Conservation (phyloP, 106 monocot species). For the Posidonia australis region DNA sequence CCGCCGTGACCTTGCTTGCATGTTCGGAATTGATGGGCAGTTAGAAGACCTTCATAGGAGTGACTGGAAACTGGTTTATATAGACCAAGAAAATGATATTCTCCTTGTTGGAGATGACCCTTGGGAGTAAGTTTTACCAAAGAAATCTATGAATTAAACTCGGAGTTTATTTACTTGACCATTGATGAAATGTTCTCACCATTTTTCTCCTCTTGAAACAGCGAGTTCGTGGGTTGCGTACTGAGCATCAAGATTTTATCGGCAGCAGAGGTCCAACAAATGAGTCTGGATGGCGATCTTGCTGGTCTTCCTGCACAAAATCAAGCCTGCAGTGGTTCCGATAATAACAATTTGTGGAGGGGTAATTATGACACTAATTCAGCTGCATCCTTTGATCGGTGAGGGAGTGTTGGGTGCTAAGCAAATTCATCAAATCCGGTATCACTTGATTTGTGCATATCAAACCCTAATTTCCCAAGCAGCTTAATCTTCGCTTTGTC, state of each 20-base stretch:
- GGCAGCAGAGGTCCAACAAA: slow-evolving; percentile 65
- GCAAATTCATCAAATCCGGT: no score
- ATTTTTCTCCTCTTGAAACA: slow-evolving; percentile 3
- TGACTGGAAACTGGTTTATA: slow-evolving; percentile 91
- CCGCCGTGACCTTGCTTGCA: slow-evolving; percentile 66
- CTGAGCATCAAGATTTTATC: slow-evolving; percentile 89
- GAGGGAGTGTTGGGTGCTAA: background rate
- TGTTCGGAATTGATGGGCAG: slow-evolving; percentile 89
- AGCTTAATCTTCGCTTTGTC: no score
- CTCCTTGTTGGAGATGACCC: slow-evolving; percentile 92
- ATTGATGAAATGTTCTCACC: background rate
- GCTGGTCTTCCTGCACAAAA: slow-evolving; percentile 19
- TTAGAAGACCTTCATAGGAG: slow-evolving; percentile 66
- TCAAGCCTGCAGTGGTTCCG: slow-evolving; percentile 52
- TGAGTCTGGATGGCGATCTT: slow-evolving; percentile 72
- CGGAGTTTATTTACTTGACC: background rate
- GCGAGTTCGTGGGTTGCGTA: slow-evolving; percentile 82
- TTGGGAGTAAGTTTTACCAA: slow-evolving; percentile 64
- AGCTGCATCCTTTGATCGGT: slow-evolving; percentile 6
- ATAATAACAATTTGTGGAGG: slow-evolving; percentile 40
- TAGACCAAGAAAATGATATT: slow-evolving; percentile 91
- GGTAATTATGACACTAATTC: slow-evolving; percentile 12
- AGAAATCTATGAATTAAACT: background rate
- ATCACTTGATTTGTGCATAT: no score
- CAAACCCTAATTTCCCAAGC: no score